These are phyloP conservation scores for Ceratocystis diversiconidia DNA, from an alignment of 2,329 filamentous ascomycete species.

Conservation along the genomic window DNA sequence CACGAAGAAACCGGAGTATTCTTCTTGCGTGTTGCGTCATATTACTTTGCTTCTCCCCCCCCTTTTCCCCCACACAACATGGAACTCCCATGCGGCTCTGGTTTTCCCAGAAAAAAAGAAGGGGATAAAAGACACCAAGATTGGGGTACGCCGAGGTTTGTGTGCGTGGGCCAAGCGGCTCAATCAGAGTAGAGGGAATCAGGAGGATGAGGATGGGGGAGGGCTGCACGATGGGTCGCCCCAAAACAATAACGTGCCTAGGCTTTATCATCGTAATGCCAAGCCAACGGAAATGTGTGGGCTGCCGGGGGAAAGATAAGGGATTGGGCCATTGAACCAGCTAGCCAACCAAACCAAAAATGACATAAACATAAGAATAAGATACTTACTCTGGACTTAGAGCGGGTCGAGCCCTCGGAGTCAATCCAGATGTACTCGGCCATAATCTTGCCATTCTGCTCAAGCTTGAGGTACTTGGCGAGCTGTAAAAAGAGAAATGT, in stretches of 20 bases:
- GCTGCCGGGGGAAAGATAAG: constrained; percentile 19
- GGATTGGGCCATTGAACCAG: constrained; percentile 12
- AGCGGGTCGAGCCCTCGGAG: constrained; percentile 65
- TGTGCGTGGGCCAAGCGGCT: not conserved
- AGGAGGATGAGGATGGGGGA: no score
- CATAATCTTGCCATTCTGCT: constrained; percentile 78
- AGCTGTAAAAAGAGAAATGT: constrained; percentile 41
- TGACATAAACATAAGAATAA: not conserved
- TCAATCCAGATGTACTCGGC: constrained; percentile 98
- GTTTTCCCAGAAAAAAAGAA: not conserved
- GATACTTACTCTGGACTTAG: constrained; percentile 81
- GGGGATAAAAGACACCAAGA: not conserved
- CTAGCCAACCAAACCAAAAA: no score
- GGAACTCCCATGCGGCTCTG: not conserved
- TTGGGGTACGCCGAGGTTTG: not conserved
- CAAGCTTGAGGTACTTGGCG: constrained; percentile 79
- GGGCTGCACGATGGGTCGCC: no score
- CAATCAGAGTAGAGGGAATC: not conserved
- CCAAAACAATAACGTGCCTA: not conserved
- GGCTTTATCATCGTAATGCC: constrained; percentile 14
- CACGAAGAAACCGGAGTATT: not conserved
- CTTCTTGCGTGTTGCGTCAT: not conserved
- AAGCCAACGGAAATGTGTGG: constrained; percentile 10
- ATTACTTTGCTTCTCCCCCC: not conserved
- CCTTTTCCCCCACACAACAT: not conserved